A percentile compares a stretch with the other conserved stretches of the same genome.
phyloP scores from a whole-genome alignment of 2,329 filamentous ascomycete genomes.

The Colletotrichum ledebouriae region DNA sequence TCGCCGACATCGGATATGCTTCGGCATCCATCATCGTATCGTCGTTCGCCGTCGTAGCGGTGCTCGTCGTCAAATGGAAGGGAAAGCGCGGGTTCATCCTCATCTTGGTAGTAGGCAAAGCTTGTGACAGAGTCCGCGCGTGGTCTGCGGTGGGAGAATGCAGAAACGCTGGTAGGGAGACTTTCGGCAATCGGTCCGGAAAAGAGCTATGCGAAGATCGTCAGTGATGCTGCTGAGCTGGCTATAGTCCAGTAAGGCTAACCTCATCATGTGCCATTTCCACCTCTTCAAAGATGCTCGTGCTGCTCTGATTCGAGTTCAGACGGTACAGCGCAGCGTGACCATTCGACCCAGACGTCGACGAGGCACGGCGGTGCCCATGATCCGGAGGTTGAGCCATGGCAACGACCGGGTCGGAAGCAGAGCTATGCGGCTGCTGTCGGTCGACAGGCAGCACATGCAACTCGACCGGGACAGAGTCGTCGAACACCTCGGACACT shows the following conservation, averaged over 20 bases:
- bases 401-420: neutral
- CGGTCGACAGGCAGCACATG: neutral
- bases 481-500: slow-evolving; percentile 13
- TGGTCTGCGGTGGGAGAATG: slow-evolving; percentile 86
- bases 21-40: slow-evolving; percentile 47
- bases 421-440: neutral
- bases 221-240: slow-evolving; percentile 5
- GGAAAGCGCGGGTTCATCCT: slow-evolving; percentile 54
- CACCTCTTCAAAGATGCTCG: slow-evolving; percentile 93
- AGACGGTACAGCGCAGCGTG: slow-evolving; percentile 69
- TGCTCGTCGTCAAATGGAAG: slow-evolving; percentile 47
- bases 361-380: slow-evolving; percentile 28
- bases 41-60: slow-evolving; percentile 47
- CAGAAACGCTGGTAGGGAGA: slow-evolving; percentile 92
- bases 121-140: slow-evolving; percentile 88
- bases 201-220: slow-evolving; percentile 70
- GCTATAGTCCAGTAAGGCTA: slow-evolving; percentile 25
- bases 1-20: slow-evolving; percentile 57
- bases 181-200: slow-evolving; percentile 95
- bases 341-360: slow-evolving; percentile 31
- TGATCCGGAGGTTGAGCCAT: slow-evolving; percentile 28
- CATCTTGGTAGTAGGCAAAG: slow-evolving; percentile 88
- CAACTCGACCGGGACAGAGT: neutral
- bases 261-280: slow-evolving; percentile 99
- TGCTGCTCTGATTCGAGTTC: slow-evolving; percentile 77